Percentiles rank a stretch among this genome's conserved stretches.
These are phyloP conservation scores for Rhynchosporium agropyri DNA, from an alignment of 2,329 filamentous ascomycete genomes.

Conservation along the genomic window DNA sequence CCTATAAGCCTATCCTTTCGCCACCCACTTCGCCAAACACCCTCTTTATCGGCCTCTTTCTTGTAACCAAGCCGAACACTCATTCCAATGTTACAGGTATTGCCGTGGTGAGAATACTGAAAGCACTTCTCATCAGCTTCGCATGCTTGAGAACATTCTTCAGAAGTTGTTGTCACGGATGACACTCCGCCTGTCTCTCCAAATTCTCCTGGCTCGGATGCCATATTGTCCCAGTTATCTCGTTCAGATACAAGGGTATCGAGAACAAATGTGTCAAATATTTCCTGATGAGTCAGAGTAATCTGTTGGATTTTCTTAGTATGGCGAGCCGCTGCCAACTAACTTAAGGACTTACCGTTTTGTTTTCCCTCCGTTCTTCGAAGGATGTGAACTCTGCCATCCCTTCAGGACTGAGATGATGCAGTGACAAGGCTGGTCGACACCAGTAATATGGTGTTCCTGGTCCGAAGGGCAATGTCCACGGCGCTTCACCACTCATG, in stretches of 20 bases:
- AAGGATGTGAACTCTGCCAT: constrained; percentile 46
- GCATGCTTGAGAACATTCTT: constrained; percentile 54
- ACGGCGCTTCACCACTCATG: constrained; percentile 58
- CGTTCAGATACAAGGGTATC: constrained; percentile 44
- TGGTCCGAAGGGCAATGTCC: constrained; percentile 51
- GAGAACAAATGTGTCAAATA: constrained; percentile 52
- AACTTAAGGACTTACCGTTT: constrained; percentile 9
- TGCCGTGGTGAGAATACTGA: constrained; percentile 40
- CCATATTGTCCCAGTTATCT: constrained; percentile 53
- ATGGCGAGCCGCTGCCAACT: no score
- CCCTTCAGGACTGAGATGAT: constrained; percentile 52
- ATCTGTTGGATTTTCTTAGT: background rate
- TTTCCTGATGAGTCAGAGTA: constrained; percentile 46
- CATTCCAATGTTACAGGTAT: constrained; percentile 30
- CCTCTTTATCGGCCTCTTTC: constrained; percentile 15
- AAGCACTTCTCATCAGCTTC: constrained; percentile 42
- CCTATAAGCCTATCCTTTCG: constrained; percentile 16
- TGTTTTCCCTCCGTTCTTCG: constrained; percentile 45
- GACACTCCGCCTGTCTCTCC: constrained; percentile 20
- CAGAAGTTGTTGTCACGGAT: constrained; percentile 39
- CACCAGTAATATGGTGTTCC: constrained; percentile 52
- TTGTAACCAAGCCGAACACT: constrained; percentile 20
- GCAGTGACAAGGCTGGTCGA: constrained; percentile 57
- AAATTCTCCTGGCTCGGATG: constrained; percentile 29
- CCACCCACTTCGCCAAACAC: constrained; percentile 24